These are phyloP conservation scores for Leucocoprinus leucothites DNA, from an alignment of 768 basidiomycete genomes.

Conservation along the genomic window DNA sequence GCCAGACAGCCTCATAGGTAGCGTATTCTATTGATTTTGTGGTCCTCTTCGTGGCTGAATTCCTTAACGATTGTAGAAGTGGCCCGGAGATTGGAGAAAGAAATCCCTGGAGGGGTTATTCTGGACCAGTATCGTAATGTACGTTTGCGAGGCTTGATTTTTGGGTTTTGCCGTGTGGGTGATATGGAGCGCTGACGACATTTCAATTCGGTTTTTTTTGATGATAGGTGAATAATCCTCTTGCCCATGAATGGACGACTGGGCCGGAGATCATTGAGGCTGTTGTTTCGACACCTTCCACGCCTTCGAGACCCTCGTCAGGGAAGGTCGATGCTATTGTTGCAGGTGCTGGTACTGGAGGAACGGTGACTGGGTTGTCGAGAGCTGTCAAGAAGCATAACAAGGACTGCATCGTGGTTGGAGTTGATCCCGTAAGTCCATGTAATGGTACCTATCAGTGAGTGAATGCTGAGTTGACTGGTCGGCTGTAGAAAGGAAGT, in stretches of 20 bases:
- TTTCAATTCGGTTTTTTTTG: not conserved
- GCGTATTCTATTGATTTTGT: slow-evolving; percentile 30
- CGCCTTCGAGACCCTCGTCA: slow-evolving; percentile 53
- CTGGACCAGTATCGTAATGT: slow-evolving; percentile 90
- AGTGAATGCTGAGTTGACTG: not conserved
- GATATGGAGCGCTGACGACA: not conserved
- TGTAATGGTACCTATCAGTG: not conserved
- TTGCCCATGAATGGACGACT: slow-evolving; percentile 88
- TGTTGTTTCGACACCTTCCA: slow-evolving; percentile 63
- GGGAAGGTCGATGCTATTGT: slow-evolving; percentile 79
- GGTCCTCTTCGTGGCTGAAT: slow-evolving; percentile 76
- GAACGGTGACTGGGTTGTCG: slow-evolving; percentile 88
- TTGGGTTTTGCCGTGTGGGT: slow-evolving; percentile 10
- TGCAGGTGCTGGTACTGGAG: slow-evolving; percentile 91
- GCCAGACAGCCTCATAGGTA: slow-evolving; percentile 90
- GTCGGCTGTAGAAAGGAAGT: slow-evolving; percentile 68
- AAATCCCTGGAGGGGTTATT: slow-evolving; percentile 84
- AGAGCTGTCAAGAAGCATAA: slow-evolving; percentile 84
- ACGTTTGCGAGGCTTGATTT: slow-evolving; percentile 20
- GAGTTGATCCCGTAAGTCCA: slow-evolving; percentile 78
- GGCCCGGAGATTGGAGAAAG: slow-evolving; percentile 69
- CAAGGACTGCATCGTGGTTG: slow-evolving; percentile 70
- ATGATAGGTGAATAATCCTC: slow-evolving; percentile 71
- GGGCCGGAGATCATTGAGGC: slow-evolving; percentile 90
- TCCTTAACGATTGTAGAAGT: slow-evolving; percentile 86